phyloP scores from a whole-genome alignment of 2,329 filamentous ascomycete genomes.

The Claviceps pazoutovae region DNA sequence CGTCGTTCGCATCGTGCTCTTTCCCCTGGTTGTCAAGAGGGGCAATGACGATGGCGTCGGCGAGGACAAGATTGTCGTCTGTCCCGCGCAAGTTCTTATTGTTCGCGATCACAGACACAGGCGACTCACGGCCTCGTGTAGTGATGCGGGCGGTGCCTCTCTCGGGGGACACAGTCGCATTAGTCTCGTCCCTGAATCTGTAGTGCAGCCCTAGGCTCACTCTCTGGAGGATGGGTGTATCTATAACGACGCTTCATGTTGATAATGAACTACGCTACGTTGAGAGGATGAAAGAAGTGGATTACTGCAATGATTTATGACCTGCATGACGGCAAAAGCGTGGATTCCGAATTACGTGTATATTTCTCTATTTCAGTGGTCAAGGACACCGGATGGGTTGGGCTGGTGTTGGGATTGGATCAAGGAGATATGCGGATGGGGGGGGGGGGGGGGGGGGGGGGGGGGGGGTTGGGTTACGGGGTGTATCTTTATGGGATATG shows the following conservation, averaged over 20 bases:
- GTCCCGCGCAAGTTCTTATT: slow-evolving; percentile 84
- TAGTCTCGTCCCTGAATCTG: slow-evolving; percentile 22
- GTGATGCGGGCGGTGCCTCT: slow-evolving; percentile 36
- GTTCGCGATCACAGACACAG: slow-evolving; percentile 34
- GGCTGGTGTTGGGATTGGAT: background rate
- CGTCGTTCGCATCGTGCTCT: slow-evolving; percentile 81
- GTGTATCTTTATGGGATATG: background rate
- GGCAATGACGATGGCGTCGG: slow-evolving; percentile 77
- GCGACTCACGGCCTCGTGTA: slow-evolving; percentile 31
- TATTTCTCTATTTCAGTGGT: background rate
- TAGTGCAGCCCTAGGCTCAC: slow-evolving; percentile 19
- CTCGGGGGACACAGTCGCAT: slow-evolving; percentile 24
- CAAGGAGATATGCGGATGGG: background rate
- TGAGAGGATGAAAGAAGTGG: background rate
- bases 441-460: too few species aligned
- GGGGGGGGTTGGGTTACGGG: too few species aligned
- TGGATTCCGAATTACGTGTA: background rate
- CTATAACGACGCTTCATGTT: too few species aligned
- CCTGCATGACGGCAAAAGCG: background rate
- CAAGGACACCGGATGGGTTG: background rate
- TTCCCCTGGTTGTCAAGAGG: slow-evolving; percentile 93
- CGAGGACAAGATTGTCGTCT: slow-evolving; percentile 90
- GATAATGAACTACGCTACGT: background rate
- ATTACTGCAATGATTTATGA: background rate
- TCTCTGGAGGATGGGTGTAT: slow-evolving; percentile 15